Evolutionary conservation across 257 asterid genomes (phyloP), one percentile per base, ranked within the genome.

Genomic region (Knoxia roxburghii): DNA sequence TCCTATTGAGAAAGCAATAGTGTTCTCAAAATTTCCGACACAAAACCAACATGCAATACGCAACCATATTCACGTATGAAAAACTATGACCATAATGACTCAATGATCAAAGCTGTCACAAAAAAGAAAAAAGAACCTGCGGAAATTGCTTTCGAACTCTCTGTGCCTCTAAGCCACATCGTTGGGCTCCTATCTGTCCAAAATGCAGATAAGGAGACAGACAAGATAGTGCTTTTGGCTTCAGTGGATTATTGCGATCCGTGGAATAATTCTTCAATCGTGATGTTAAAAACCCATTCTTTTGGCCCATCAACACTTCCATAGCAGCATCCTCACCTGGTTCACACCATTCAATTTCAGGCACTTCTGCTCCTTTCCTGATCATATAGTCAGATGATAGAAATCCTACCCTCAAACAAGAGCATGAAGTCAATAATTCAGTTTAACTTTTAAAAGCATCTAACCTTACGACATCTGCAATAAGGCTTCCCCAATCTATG

Each of bases 141-240:
- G 95, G 68, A 71, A 76, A 56, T 13, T 65, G 70, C 67, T 86
- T 86, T 61, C 85, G 93, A 67, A 84, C 75, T 72, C 82, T 84
- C 37, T 62, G 84, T 62, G 96, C 97, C 84, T 94, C 97, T 61
- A 90, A 72, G 57, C 95, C 95, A 84, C 96, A 90, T 64, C 97
- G 79, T 77, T 94, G 97, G 15, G 99, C 93, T 35, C 95, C 86
- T 79, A 94, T 84, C 82, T 90, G 95, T 50, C 99, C 99, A 75
- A 94, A 94, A 80, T 94, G 99, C 78, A 94, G 77, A 81, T 94
- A 90, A 0, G 99, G 99, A n/a, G 99, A 90, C 48, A 94, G 95
- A 26, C 95, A 85, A 69, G 99, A 94, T 30, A 94, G 84, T 33
- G 89, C 92, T 79, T 85, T 81, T 58, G 97, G 89, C 76, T 88